Evolutionary conservation across 345 rosid species (phyloP).

Genomic region (Salix caprea): DNA sequence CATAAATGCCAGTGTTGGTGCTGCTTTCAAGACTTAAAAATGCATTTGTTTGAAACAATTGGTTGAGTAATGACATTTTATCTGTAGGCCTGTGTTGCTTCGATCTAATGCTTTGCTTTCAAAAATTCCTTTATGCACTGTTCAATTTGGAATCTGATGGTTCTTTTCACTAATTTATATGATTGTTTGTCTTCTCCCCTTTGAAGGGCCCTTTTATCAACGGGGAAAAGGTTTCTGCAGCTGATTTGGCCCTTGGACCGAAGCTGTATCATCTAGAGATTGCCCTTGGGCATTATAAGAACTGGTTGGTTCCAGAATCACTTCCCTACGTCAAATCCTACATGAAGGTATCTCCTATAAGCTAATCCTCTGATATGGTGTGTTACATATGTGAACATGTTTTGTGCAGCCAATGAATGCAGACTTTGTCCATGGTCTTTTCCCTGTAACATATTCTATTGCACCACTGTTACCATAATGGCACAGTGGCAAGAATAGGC

Average conservation of each 20-base stretch:
- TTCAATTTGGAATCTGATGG: not conserved
- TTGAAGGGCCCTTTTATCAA: slow-evolving; percentile 82
- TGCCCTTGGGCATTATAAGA: slow-evolving; percentile 80
- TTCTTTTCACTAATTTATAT: not conserved
- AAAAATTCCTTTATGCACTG: not conserved
- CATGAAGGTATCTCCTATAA: slow-evolving; percentile 56
- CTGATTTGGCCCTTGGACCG: slow-evolving; percentile 78
- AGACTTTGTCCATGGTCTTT: not conserved
- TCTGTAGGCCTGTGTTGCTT: not conserved
- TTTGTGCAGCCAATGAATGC: not conserved
- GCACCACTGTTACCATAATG: not conserved
- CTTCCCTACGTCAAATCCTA: slow-evolving; percentile 59
- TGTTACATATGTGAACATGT: not conserved
- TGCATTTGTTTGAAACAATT: not conserved
- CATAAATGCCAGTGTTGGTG: not conserved
- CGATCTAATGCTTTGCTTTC: not conserved
- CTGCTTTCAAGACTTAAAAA: not conserved
- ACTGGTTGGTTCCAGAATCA: slow-evolving; percentile 81
- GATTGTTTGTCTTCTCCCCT: not conserved
- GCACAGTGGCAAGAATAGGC: not conserved
- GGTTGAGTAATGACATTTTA: not conserved
- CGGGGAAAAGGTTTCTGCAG: slow-evolving; percentile 76
- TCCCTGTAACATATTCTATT: not conserved
- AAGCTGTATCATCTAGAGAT: slow-evolving; percentile 79
- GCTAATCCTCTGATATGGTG: not conserved